These are phyloP conservation scores for Cenchrus fungigraminus DNA, from an alignment of 176 grass and related monocot genomes.

Conservation along the genomic window DNA sequence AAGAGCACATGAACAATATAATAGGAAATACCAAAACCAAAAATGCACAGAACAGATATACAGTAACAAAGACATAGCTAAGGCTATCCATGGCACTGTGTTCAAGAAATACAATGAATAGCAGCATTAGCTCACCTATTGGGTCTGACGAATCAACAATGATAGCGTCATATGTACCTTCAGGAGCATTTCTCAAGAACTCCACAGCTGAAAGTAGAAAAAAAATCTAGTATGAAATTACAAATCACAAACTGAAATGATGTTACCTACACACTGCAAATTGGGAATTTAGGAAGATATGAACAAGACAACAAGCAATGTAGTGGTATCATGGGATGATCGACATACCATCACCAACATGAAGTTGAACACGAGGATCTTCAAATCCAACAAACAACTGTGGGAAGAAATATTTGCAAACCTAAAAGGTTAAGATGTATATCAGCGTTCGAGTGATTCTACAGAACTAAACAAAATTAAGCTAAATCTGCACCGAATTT, in stretches of 20 bases:
- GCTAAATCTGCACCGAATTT: conserved; percentile 3
- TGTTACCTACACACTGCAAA: conserved; percentile 14
- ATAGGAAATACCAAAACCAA: neutral
- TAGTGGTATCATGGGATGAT: conserved; percentile 25
- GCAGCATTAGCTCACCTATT: conserved; percentile 65
- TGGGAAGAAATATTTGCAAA: conserved; percentile 94
- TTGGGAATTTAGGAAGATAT: neutral
- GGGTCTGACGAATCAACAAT: conserved; percentile 99
- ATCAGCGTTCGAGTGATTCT: conserved; percentile 18
- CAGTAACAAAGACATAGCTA: neutral
- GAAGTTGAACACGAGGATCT: conserved; percentile 83
- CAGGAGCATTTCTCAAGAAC: conserved; percentile 77
- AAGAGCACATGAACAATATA: neutral
- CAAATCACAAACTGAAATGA: neutral
- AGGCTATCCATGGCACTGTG: neutral
- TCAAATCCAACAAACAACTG: conserved; percentile 86
- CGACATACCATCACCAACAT: conserved; percentile 90
- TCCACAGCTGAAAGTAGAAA: conserved; percentile 67
- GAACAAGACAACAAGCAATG: neutral
- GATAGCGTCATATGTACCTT: conserved; percentile 90
- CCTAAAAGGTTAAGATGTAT: conserved; percentile 54
- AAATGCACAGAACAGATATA: neutral
- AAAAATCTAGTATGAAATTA: conserved; percentile 27
- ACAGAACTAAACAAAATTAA: conserved; percentile 7
- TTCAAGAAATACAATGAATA: conserved; percentile 12